Base-by-base conservation (phyloP, 1,284 basidiomycete species). In the Athelia psychrophila region DNA sequence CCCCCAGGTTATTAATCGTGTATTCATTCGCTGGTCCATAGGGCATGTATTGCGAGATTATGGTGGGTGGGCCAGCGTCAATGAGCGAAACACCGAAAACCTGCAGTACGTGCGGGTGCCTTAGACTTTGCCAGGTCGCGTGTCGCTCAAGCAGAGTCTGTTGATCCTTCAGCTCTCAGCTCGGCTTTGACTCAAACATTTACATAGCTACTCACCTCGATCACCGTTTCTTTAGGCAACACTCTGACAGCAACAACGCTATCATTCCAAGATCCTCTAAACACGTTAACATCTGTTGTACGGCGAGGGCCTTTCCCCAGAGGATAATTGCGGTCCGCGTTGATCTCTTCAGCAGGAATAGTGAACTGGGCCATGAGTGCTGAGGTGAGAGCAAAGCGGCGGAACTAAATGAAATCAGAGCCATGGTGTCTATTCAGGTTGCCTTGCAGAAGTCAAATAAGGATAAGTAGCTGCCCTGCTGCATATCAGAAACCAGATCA, bases 241-340 rank as follows among this genome's bases (percentile, higher is more conserved):
- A 56, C 55, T 48, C 63, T 65, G 20, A 64, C 60, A 4, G 55
- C 56, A 5, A 65, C 60, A 4, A 55, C 2, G n/a, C 24, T 46
- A 19, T 57, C 57, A 47, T 58, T 56, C 60, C 60, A 64, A 20
- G 10, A 51, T 1, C 56, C 60, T 51, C 45, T 52, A 12, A 56
- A 57, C 22, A 58, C 52, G 18, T 52, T 35, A n/a, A 51, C 54
- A 18, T 27, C 15, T 33, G 35, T 36, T 33, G 22, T 24, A 22
- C 27, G 36, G 48, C 13, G 35, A 16, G 30, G 3, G n/a, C 32
- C 48, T 6, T 50, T 44, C 53, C 51, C n/a, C 49, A 47, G 27
- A 55, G 48, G 10, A 50, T 32, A 4, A 51, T 44, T 12, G 53
- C 51, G 36, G 52, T 50, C 20, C 9, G 33, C 20, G 18, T 33